Evolutionary conservation across 2,329 filamentous ascomycete species (phyloP).

Genomic region (Alternaria sp.): DNA sequence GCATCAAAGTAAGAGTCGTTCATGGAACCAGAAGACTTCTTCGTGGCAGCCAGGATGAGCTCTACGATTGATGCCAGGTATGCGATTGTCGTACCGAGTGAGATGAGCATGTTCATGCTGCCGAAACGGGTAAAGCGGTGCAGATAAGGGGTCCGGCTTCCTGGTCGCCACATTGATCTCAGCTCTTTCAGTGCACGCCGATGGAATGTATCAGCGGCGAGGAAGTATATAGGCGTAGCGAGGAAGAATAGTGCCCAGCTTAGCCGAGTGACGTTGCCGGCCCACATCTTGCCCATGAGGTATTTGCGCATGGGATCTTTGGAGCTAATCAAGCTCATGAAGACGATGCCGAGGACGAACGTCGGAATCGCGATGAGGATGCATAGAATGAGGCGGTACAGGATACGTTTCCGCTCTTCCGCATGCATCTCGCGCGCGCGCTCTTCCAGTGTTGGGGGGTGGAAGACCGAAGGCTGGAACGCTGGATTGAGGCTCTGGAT

Average conservation of each 20-base stretch:
- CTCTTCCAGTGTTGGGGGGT: conserved; percentile 83
- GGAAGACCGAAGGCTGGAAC: conserved; percentile 74
- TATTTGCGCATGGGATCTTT: conserved; percentile 65
- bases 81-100: conserved; percentile 83
- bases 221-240: conserved; percentile 86
- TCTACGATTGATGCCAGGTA: conserved; percentile 84
- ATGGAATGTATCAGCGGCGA: conserved; percentile 86
- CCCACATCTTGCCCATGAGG: conserved; percentile 73
- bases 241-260: conserved; percentile 83
- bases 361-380: conserved; percentile 76
- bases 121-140: conserved; percentile 89
- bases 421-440: conserved; percentile 74
- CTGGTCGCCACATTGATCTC: conserved; percentile 74
- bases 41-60: conserved; percentile 65
- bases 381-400: conserved; percentile 74
- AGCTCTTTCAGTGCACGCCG: conserved; percentile 79
- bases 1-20: conserved; percentile 79
- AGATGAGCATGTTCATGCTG: conserved; percentile 96
- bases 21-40: conserved; percentile 42
- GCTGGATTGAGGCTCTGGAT: conserved; percentile 70
- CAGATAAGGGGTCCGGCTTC: conserved; percentile 74
- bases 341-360: conserved; percentile 86
- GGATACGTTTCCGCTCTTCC: conserved; percentile 71
- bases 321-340: conserved; percentile 79
- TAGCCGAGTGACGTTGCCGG: conserved; percentile 72